These are phyloP conservation scores for Tulasnella sp. DNA, from an alignment of 768 basidiomycete genomes.

Conservation along the genomic window DNA sequence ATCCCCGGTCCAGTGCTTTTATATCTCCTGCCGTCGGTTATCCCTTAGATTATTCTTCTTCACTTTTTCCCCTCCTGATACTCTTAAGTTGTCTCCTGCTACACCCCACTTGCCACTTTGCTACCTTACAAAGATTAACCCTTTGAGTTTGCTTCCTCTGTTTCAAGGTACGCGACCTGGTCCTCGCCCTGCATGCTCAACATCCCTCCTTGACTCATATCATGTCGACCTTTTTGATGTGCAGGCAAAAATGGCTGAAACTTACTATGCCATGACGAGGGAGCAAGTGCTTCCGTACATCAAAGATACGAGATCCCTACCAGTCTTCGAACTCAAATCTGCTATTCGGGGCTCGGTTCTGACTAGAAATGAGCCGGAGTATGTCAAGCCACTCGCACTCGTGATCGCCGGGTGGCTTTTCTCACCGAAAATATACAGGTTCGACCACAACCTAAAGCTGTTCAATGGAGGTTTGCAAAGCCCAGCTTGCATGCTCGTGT, in stretches of 20 bases:
- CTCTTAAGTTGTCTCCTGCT: too few relatives aligned
- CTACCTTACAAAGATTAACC: too few relatives aligned
- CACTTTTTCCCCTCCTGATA: not conserved
- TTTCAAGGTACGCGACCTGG: not conserved
- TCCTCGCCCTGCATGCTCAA: not conserved
- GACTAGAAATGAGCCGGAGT: slow-evolving; percentile 12
- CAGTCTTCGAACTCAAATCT: not conserved
- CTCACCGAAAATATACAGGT: slow-evolving; percentile 33
- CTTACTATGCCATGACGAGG: slow-evolving; percentile 8
- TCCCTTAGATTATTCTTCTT: too few relatives aligned
- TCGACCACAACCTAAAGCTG: slow-evolving; percentile 39
- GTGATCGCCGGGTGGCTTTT: not conserved
- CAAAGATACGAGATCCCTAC: not conserved
- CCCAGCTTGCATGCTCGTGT: slow-evolving; percentile 58
- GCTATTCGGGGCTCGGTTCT: slow-evolving; percentile 12
- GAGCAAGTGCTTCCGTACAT: slow-evolving; percentile 21
- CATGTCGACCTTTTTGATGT: not conserved
- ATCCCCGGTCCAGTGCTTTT: not conserved
- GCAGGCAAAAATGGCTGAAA: not conserved
- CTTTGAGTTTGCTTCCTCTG: not conserved
- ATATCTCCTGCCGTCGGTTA: not conserved
- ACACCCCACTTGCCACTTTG: too few relatives aligned
- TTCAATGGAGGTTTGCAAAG: slow-evolving; percentile 77
- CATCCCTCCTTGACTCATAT: too few relatives aligned
- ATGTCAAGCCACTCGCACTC: not conserved